Evolutionary conservation across 495 filamentous ascomycete genomes (phyloP).

Genomic region (Podospora anserina): DNA sequence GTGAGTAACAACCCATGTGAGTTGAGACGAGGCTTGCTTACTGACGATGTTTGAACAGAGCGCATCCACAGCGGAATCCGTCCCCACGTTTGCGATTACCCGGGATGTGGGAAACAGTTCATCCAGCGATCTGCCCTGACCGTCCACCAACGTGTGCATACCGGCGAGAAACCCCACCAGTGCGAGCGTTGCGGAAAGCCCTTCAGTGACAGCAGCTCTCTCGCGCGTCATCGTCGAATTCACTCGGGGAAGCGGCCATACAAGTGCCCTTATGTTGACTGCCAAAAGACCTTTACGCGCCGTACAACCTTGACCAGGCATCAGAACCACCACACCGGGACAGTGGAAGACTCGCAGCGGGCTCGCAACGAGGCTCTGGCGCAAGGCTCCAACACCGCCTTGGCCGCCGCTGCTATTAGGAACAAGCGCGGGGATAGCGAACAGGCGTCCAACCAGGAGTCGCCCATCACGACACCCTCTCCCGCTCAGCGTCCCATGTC

Average conservation of each 20-base stretch:
- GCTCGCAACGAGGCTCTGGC: constrained; percentile 69
- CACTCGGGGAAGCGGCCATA: constrained; percentile 96
- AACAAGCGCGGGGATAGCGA: constrained; percentile 65
- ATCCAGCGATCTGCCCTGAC: constrained; percentile 98
- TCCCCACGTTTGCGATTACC: constrained; percentile 89
- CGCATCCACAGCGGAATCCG: constrained; percentile 90
- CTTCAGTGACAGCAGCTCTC: constrained; percentile 96
- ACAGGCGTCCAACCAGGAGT: constrained; percentile 73
- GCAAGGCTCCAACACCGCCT: constrained; percentile 51
- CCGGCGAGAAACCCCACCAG: constrained; percentile 97
- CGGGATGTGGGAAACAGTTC: constrained; percentile 90
- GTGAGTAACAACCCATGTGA: constrained; percentile 49
- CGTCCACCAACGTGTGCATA: constrained; percentile 92
- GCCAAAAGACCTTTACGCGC: constrained; percentile 97
- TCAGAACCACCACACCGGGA: constrained; percentile 93
- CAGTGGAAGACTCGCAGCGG: constrained; percentile 86
- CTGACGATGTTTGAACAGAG: constrained; percentile 55
- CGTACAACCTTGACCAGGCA: constrained; percentile 93
- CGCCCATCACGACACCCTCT: constrained; percentile 83
- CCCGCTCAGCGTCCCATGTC: constrained; percentile 72
- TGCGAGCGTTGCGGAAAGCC: constrained; percentile 98
- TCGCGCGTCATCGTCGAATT: constrained; percentile 90
- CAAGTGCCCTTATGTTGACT: constrained; percentile 95
- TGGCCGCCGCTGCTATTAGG: constrained; percentile 51
- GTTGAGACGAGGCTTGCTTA: not conserved